Base-by-base conservation (phyloP, 805 yeast genomes). In the Isabelozyma gotoi region DNA sequence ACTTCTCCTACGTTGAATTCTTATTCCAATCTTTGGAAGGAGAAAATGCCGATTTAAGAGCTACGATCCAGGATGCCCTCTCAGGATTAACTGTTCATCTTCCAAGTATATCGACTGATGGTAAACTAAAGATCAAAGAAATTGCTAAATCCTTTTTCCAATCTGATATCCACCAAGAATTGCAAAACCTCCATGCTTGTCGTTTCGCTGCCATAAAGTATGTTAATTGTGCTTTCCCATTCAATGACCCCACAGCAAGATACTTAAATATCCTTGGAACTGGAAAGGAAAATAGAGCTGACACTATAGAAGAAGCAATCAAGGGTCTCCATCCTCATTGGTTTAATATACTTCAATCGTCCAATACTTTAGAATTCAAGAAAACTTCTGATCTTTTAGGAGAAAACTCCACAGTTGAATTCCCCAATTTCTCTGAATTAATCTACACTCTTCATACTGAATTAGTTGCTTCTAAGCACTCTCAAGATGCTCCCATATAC, bases 301-400 rank as follows among this genome's bases (percentile, higher is more conserved):
- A 88, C 51, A 81, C 88, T 0, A 68, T 84, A 2, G 96, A 89
- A 54, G 97, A 89, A 59, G 85, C 96, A 0, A 62, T 60, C 4
- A 81, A 80, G 48, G 97, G 97, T 0, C 65, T 92, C 20, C 82
- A 89, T 60, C 97, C 97, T 0, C 79, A 85, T 59, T 85, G 91
- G 88, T 86, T 82, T 57, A 76, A 76, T 37, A 64, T 84, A 3
- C 62, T 71, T 27, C 65, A 62, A 33, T 69, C 84, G 0, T 63
- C 80, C 2, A 73, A 71, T 36, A 67, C 75, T 0, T 47, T 49
- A 1, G 76, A 68, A n/a, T 69, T 65, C 50, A 73, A 69, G 34
- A 51, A 79, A 0, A 74, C 81, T 0, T 34, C 60, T 3, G 78
- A 76, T 19, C 54, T 77, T 7, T 51, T 78, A 37, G 81, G 80